Conservation (phyloP, 129 eudicot genomes). For the Artemisia argyi region DNA sequence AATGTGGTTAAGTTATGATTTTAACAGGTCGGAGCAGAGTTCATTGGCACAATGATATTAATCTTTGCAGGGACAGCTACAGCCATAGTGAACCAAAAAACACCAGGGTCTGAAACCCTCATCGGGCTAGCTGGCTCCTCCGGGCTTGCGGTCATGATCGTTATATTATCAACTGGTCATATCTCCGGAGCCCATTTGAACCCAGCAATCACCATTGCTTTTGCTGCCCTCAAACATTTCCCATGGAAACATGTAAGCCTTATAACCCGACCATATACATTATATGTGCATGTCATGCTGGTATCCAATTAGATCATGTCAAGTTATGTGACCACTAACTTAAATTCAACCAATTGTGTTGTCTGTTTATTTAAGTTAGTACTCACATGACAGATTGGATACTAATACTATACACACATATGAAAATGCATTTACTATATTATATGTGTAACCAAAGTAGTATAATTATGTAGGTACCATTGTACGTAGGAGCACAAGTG, state of each 20-base stretch:
- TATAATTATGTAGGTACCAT: constrained; percentile 61
- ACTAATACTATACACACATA: no score
- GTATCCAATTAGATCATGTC: no score
- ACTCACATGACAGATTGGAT: no score
- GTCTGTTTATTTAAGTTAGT: no score
- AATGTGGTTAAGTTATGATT: constrained; percentile 10
- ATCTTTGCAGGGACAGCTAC: constrained; percentile 90
- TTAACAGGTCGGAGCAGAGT: constrained; percentile 90
- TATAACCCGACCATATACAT: not conserved
- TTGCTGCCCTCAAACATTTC: constrained; percentile 91
- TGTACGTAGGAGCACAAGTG: constrained; percentile 78
- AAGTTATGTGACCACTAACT: no score
- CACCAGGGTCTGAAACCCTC: constrained; percentile 76
- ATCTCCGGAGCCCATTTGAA: constrained; percentile 97
- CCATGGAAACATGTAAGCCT: constrained; percentile 84
- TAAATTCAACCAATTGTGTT: no score
- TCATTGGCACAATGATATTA: constrained; percentile 83
- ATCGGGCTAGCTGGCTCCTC: constrained; percentile 77
- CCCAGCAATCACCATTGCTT: constrained; percentile 84
- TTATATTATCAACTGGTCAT: constrained; percentile 85
- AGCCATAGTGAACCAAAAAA: constrained; percentile 86
- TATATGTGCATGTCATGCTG: not conserved
- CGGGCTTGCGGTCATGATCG: constrained; percentile 90
- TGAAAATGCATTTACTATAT: no score
- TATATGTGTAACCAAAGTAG: not conserved